phyloP scores from a whole-genome alignment of 2,329 filamentous ascomycete species.

The Paraphaeosphaeria minitans region DNA sequence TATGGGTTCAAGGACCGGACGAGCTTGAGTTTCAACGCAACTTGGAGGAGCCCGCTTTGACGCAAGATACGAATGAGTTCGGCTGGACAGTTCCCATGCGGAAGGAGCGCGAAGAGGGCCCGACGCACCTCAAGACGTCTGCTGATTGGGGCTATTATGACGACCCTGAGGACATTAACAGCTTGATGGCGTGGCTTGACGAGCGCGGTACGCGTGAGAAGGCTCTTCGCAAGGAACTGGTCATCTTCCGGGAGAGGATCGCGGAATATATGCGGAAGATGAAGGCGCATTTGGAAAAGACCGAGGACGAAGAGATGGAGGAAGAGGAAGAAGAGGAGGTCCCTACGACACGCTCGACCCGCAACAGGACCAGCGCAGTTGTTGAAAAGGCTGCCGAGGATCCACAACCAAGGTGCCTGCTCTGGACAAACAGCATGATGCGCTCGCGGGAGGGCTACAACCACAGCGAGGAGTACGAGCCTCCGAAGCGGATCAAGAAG shows the following conservation, averaged over 20 bases:
- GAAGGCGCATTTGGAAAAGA: slow-evolving; percentile 68
- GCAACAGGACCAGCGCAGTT: slow-evolving; percentile 61
- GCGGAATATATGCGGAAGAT: slow-evolving; percentile 79
- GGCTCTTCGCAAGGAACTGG: slow-evolving; percentile 85
- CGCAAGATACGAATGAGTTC: slow-evolving; percentile 77
- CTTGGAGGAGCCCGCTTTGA: slow-evolving; percentile 64
- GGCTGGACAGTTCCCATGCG: slow-evolving; percentile 83
- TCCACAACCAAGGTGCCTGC: slow-evolving; percentile 63
- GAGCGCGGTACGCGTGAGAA: slow-evolving; percentile 83
- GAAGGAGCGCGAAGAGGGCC: slow-evolving; percentile 83
- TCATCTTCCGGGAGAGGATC: slow-evolving; percentile 76
- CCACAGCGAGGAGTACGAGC: slow-evolving; percentile 61
- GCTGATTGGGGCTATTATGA: slow-evolving; percentile 91
- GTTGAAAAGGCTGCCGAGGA: slow-evolving; percentile 55
- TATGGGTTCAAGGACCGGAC: slow-evolving; percentile 97
- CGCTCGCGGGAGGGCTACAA: slow-evolving; percentile 63
- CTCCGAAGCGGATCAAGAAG: slow-evolving; percentile 54
- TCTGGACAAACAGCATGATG: slow-evolving; percentile 69
- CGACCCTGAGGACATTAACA: slow-evolving; percentile 76
- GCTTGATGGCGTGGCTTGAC: slow-evolving; percentile 86
- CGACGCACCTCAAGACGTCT: slow-evolving; percentile 76
- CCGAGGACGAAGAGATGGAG: slow-evolving; percentile 55
- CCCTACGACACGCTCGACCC: slow-evolving; percentile 63
- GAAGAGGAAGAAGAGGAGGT: slow-evolving; percentile 56
- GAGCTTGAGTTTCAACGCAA: slow-evolving; percentile 71